phyloP scores from a whole-genome alignment of 441 rosid genomes.

The Melastoma candidum region DNA sequence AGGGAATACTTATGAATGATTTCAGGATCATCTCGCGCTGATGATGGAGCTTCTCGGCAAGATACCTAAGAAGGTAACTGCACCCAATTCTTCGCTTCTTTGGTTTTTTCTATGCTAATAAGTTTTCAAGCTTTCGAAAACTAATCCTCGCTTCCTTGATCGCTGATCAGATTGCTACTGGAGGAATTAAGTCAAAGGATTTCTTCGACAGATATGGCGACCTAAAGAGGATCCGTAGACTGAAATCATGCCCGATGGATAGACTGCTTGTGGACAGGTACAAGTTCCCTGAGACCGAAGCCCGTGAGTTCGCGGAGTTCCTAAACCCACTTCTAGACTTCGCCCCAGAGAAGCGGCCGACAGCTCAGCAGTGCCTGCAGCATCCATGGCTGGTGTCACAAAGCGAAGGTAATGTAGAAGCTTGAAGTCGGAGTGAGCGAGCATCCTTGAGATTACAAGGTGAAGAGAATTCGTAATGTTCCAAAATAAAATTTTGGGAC shows the following conservation, averaged over 20 bases:
- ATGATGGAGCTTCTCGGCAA: constrained; percentile 98
- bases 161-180: constrained; percentile 60
- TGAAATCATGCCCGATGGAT: constrained; percentile 72
- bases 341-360: constrained; percentile 88
- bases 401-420: constrained; percentile 21
- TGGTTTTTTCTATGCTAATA: too few relatives aligned
- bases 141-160: constrained; percentile 7
- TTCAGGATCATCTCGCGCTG: constrained; percentile 92
- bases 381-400: constrained; percentile 72
- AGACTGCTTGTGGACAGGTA: constrained; percentile 63
- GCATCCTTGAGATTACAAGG: constrained; percentile 41
- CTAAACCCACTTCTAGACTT: constrained; percentile 69
- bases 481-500: neutral
- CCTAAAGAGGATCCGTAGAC: constrained; percentile 76
- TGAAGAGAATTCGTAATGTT: neutral
- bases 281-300: constrained; percentile 58
- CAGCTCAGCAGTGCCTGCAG: constrained; percentile 79
- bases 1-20: constrained; percentile 10
- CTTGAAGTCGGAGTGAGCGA: constrained; percentile 36
- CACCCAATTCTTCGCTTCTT: neutral
- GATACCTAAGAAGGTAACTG: constrained; percentile 79
- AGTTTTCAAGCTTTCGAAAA: too few relatives aligned
- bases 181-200: constrained; percentile 83
- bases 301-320: constrained; percentile 67
- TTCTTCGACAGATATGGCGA: constrained; percentile 91